Conservation (phyloP, 2,329 filamentous ascomycete species). For the Verticillium nonalfalfae region DNA sequence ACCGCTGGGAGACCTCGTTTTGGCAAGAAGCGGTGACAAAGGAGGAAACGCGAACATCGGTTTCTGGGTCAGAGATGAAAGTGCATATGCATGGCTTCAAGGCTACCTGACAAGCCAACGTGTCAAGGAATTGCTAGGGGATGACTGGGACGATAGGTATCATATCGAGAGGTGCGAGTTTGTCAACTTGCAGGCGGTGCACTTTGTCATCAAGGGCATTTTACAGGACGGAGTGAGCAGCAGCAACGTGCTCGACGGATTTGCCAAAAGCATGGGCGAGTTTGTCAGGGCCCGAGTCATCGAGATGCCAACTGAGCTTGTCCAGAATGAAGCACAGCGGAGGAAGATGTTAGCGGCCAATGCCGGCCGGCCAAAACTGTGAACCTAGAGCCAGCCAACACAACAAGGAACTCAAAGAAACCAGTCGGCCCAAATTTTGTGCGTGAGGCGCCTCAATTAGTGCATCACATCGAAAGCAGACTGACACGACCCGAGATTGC, state of each 20-base stretch:
- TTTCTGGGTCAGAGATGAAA: constrained; percentile 26
- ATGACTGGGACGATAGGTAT: constrained; percentile 33
- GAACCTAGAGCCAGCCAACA: neutral
- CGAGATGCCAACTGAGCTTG: constrained; percentile 18
- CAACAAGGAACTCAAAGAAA: too few relatives aligned
- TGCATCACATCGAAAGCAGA: too few relatives aligned
- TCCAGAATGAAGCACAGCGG: constrained; percentile 13
- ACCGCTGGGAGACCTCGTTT: constrained; percentile 22
- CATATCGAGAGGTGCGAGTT: constrained; percentile 39
- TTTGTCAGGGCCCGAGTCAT: constrained; percentile 29
- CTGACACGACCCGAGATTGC: too few relatives aligned
- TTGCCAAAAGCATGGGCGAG: constrained; percentile 47
- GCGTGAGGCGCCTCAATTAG: too few relatives aligned
- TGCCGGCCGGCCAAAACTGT: constrained; percentile 2
- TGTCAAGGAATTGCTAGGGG: constrained; percentile 31
- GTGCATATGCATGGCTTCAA: constrained; percentile 33
- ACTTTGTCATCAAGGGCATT: constrained; percentile 39
- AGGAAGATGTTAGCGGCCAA: constrained; percentile 1
- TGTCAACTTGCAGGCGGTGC: constrained; percentile 29
- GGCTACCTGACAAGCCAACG: constrained; percentile 26
- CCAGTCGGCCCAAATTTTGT: too few relatives aligned
- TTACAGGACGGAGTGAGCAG: constrained; percentile 37
- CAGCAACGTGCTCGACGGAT: constrained; percentile 36
- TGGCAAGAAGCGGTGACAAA: constrained; percentile 25
- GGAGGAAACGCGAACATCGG: constrained; percentile 25